Conservation (phyloP, 2,329 filamentous ascomycete species). For the Fusarium agapanthi region DNA sequence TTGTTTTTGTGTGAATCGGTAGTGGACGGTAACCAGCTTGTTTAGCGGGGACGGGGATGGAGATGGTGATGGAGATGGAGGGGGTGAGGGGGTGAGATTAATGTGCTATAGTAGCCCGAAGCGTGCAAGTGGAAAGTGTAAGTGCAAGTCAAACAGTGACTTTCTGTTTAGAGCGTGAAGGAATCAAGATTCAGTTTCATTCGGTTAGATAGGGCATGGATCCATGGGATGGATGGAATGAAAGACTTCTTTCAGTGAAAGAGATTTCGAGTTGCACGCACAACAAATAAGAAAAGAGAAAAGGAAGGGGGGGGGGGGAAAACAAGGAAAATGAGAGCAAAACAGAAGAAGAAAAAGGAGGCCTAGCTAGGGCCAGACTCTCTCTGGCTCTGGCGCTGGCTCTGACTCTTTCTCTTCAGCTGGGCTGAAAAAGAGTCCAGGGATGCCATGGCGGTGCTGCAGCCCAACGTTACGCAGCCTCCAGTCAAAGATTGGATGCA, state of each 20-base stretch:
- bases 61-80: neutral
- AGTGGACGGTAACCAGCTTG: slow-evolving; percentile 32
- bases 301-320: neutral
- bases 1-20: slow-evolving; percentile 36
- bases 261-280: neutral
- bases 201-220: slow-evolving; percentile 10
- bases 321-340: neutral
- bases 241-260: neutral
- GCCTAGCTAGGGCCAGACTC: slow-evolving; percentile 10
- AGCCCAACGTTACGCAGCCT: slow-evolving; percentile 37
- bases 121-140: slow-evolving; percentile 9
- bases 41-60: slow-evolving; percentile 30
- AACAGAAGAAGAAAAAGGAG: slow-evolving; percentile 1
- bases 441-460: slow-evolving; percentile 27
- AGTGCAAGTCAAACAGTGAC: slow-evolving; percentile 10
- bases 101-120: slow-evolving; percentile 16
- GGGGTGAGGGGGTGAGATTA: slow-evolving; percentile 34
- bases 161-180: slow-evolving; percentile 5
- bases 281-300: neutral
- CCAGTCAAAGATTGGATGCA: slow-evolving; percentile 22
- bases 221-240: neutral
- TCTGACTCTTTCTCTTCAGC: slow-evolving; percentile 17
- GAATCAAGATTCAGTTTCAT: slow-evolving; percentile 1
- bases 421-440: slow-evolving; percentile 22
- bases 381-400: neutral